Conservation (phyloP, 1,139 yeast genomes). For the Sugiyamaella neomexicana region DNA sequence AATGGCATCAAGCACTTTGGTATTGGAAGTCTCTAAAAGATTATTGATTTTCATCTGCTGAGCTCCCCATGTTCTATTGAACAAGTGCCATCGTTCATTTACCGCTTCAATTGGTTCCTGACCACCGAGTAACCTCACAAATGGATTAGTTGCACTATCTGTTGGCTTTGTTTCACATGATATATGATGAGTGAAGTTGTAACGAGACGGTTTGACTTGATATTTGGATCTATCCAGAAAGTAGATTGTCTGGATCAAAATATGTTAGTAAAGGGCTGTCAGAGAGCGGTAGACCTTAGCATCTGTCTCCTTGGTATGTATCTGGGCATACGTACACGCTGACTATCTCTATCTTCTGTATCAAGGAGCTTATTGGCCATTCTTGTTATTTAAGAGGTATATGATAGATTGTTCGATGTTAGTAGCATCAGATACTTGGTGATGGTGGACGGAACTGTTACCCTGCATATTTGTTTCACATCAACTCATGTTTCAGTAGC, state of each 20-base stretch:
- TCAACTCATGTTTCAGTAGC: too few relatives aligned
- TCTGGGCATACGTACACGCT: constrained; percentile 19
- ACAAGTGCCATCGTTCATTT: constrained; percentile 42
- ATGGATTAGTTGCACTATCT: constrained; percentile 34
- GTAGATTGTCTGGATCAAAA: constrained; percentile 23
- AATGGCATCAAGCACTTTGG: constrained; percentile 30
- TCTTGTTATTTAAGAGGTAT: neutral
- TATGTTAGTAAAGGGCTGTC: constrained; percentile 6
- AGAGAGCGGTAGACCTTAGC: neutral
- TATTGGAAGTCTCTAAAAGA: constrained; percentile 29
- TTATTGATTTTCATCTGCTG: constrained; percentile 29
- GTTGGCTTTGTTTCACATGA: constrained; percentile 20
- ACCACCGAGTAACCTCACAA: constrained; percentile 44
- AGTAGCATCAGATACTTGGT: too few relatives aligned
- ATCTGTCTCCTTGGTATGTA: neutral
- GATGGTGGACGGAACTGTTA: too few relatives aligned
- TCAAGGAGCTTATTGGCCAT: constrained; percentile 13
- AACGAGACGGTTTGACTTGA: neutral
- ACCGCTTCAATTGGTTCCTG: constrained; percentile 39
- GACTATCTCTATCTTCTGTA: constrained; percentile 22
- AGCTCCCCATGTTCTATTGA: constrained; percentile 36
- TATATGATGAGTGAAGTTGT: constrained; percentile 18
- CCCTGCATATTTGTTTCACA: too few relatives aligned
- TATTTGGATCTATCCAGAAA: constrained; percentile 19
- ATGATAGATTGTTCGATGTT: neutral